These are phyloP conservation scores for Nidularia sp. DNA, from an alignment of 768 basidiomycete genomes.

Conservation along the genomic window DNA sequence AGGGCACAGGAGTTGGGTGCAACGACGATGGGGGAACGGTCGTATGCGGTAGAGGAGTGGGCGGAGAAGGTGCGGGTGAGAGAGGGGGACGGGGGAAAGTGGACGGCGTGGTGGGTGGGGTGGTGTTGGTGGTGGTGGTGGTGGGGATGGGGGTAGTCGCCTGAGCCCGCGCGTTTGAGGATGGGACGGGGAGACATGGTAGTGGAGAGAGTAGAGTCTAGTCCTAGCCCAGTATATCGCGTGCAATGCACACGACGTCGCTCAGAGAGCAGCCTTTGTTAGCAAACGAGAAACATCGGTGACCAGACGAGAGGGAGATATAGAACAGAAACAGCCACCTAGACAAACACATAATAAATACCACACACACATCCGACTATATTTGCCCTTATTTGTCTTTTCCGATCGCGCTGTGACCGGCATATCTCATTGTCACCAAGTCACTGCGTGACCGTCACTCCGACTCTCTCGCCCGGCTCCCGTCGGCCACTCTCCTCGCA, in stretches of 20 bases:
- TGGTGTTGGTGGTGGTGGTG: conserved; percentile 18
- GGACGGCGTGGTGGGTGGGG: conserved; percentile 31
- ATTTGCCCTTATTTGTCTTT: too few species aligned
- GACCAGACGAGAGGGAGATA: neutral
- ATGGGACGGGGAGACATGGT: conserved; percentile 49
- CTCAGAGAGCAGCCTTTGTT: neutral
- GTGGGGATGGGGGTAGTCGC: conserved; percentile 18
- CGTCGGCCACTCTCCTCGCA: too few species aligned
- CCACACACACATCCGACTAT: too few species aligned
- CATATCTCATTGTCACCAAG: too few species aligned
- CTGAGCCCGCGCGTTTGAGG: conserved; percentile 44
- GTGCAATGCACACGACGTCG: neutral
- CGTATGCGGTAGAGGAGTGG: conserved; percentile 63
- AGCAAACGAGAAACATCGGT: neutral
- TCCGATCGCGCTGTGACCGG: too few species aligned
- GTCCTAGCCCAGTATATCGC: neutral
- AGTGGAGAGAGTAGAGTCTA: conserved; percentile 1
- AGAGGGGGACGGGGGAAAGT: conserved; percentile 50
- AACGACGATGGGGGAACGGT: conserved; percentile 77
- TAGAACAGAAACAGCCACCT: neutral
- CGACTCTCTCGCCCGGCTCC: too few species aligned
- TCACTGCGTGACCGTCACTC: too few species aligned
- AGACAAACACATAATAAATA: too few species aligned
- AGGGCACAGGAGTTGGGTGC: conserved; percentile 69
- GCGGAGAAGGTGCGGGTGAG: conserved; percentile 46